phyloP scores from a whole-genome alignment of 2,329 filamentous ascomycete genomes.

The Colletotrichum sp. region DNA sequence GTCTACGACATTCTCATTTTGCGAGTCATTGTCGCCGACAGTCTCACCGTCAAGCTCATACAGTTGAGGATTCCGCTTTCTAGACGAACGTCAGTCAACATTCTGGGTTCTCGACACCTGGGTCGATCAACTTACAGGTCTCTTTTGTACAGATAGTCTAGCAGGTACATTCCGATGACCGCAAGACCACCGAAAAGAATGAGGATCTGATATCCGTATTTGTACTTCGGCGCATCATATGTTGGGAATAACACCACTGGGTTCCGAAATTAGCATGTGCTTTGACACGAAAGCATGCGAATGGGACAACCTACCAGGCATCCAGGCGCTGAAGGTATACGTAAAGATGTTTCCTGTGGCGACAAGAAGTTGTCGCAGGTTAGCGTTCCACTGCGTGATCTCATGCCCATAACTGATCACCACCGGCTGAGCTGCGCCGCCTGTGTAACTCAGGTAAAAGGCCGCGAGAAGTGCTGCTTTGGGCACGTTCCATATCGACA shows the following conservation, averaged over 20 bases:
- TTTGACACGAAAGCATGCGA: background rate
- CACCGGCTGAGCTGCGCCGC: background rate
- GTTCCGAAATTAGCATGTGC: background rate
- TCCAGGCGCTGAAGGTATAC: slow-evolving; percentile 1
- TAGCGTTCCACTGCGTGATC: slow-evolving; percentile 1
- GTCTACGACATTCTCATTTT: background rate
- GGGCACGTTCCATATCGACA: slow-evolving; percentile 26
- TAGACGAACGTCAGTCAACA: background rate
- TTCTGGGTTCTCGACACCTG: too few relatives aligned
- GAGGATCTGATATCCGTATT: slow-evolving; percentile 37
- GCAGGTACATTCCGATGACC: slow-evolving; percentile 14
- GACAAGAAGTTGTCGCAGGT: background rate
- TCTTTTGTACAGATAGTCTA: background rate
- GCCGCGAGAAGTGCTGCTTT: slow-evolving; percentile 5
- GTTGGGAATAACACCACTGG: slow-evolving; percentile 35
- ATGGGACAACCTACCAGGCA: background rate
- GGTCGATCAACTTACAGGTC: background rate
- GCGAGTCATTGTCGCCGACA: background rate
- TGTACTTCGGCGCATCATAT: slow-evolving; percentile 37
- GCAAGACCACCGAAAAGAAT: slow-evolving; percentile 35
- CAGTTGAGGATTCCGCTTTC: background rate
- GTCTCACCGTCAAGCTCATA: background rate
- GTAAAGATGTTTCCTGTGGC: slow-evolving; percentile 1
- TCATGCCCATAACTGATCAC: slow-evolving; percentile 2
- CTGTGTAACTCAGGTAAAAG: background rate